phyloP scores from a whole-genome alignment of 805 yeast species.

The Suhomyces emberorum region DNA sequence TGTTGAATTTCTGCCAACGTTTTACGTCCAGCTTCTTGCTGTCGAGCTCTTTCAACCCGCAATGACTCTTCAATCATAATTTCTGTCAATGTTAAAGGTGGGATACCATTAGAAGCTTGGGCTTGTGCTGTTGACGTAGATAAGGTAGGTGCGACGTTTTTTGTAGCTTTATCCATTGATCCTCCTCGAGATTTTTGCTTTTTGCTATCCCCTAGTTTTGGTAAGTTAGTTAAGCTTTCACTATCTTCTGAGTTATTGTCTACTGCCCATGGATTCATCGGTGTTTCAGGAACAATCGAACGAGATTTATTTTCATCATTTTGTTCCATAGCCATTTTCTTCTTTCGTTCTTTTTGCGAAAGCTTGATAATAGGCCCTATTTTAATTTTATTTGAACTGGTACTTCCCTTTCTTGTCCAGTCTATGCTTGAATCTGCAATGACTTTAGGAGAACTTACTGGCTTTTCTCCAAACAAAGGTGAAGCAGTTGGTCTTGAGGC shows the following conservation, averaged over 20 bases:
- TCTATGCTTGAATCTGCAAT: conserved; percentile 3
- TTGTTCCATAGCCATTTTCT: conserved; percentile 3
- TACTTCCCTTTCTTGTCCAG: conserved; percentile 8
- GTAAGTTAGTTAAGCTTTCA: neutral
- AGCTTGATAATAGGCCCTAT: conserved; percentile 39
- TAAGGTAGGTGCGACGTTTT: too few relatives aligned
- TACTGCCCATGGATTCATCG: conserved; percentile 7
- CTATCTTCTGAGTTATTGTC: neutral
- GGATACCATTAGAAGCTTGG: neutral
- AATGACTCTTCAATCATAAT: conserved; percentile 47
- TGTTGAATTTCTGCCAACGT: conserved; percentile 69
- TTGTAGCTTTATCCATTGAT: neutral
- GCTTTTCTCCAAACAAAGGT: conserved; percentile 12
- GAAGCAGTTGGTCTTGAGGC: conserved; percentile 16
- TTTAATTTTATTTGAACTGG: conserved; percentile 24
- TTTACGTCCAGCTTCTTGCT: conserved; percentile 28
- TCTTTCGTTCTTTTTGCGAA: conserved; percentile 60
- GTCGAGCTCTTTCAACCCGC: conserved; percentile 28
- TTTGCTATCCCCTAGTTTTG: neutral
- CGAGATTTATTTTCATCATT: too few relatives aligned
- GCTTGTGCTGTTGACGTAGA: too few relatives aligned
- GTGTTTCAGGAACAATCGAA: neutral
- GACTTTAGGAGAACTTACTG: neutral
- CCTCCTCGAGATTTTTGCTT: neutral
- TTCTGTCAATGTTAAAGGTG: conserved; percentile 26